These are phyloP conservation scores for Micractinium conductrix DNA, from an alignment of 139 green algal species.

Conservation along the genomic window DNA sequence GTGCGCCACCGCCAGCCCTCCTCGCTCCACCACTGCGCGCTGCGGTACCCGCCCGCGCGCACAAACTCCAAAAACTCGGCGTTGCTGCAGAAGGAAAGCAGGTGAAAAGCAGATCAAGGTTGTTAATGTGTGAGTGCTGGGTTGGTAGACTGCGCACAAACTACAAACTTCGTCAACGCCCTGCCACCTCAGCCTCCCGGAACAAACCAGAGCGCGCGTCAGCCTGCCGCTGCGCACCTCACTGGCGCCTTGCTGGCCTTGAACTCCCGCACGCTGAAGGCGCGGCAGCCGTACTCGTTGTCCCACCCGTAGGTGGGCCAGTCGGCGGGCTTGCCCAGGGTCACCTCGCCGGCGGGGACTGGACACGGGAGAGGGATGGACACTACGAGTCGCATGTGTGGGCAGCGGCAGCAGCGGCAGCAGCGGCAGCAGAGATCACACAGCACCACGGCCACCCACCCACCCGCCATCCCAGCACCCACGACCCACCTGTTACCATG, in stretches of 20 bases:
- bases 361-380: not conserved
- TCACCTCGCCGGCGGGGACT: constrained; percentile 23
- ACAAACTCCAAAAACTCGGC: constrained; percentile 83
- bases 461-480: no score
- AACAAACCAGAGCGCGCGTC: constrained; percentile 54
- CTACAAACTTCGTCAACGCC: not conserved
- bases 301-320: constrained; percentile 84
- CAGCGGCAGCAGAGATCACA: no score
- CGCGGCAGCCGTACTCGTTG: constrained; percentile 77
- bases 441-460: no score
- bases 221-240: constrained; percentile 46
- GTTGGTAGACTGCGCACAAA: not conserved
- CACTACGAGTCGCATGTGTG: not conserved
- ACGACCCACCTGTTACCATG: constrained; percentile 39
- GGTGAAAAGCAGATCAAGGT: not conserved
- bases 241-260: constrained; percentile 23
- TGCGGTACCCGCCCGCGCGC: constrained; percentile 65
- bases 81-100: constrained; percentile 54
- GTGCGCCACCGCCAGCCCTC: constrained; percentile 82
- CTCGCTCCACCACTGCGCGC: constrained; percentile 65
- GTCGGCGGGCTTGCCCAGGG: constrained; percentile 70
- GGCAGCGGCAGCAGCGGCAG: no score
- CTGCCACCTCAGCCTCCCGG: not conserved
- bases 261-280: constrained; percentile 54
- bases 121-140: not conserved